phyloP scores from a whole-genome alignment of 2,329 filamentous ascomycete genomes.

The Fusarium sp. region DNA sequence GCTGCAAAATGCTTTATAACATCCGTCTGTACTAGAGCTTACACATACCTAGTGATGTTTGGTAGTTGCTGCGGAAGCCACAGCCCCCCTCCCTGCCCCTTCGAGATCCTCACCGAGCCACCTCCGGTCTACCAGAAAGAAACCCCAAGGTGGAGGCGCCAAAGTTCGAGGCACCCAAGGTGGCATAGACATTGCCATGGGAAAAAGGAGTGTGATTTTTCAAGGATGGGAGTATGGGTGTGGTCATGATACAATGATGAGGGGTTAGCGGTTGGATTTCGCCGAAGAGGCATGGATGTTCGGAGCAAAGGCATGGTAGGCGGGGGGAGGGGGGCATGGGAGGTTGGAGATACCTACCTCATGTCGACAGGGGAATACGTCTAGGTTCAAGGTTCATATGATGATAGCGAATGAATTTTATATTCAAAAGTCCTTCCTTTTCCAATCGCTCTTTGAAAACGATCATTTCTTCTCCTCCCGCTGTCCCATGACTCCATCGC shows the following conservation, averaged over 20 bases:
- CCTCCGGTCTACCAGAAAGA: slow-evolving; percentile 51
- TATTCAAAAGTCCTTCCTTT: neutral
- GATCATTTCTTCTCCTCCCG: slow-evolving; percentile 48
- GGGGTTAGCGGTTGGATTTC: slow-evolving; percentile 16
- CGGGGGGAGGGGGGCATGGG: neutral
- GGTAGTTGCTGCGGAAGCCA: slow-evolving; percentile 43
- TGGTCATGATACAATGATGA: neutral
- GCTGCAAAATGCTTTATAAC: neutral
- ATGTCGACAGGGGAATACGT: neutral
- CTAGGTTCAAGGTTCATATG: slow-evolving; percentile 12
- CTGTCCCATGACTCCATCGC: slow-evolving; percentile 74
- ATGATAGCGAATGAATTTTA: slow-evolving; percentile 6
- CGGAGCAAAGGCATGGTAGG: neutral
- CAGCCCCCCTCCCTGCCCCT: slow-evolving; percentile 52
- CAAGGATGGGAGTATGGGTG: neutral
- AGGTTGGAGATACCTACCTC: neutral
- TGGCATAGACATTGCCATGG: neutral
- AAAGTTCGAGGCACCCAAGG: slow-evolving; percentile 2
- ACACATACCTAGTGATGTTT: slow-evolving; percentile 50
- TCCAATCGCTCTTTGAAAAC: neutral
- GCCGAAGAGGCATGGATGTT: slow-evolving; percentile 6
- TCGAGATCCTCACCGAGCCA: slow-evolving; percentile 53
- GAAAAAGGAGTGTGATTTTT: neutral
- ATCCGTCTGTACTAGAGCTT: neutral
- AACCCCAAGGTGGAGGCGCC: neutral